Percentiles rank a stretch among this genome's conserved stretches.
phyloP scores from a whole-genome alignment of 306 rosid genomes.

The Vicia sativa region DNA sequence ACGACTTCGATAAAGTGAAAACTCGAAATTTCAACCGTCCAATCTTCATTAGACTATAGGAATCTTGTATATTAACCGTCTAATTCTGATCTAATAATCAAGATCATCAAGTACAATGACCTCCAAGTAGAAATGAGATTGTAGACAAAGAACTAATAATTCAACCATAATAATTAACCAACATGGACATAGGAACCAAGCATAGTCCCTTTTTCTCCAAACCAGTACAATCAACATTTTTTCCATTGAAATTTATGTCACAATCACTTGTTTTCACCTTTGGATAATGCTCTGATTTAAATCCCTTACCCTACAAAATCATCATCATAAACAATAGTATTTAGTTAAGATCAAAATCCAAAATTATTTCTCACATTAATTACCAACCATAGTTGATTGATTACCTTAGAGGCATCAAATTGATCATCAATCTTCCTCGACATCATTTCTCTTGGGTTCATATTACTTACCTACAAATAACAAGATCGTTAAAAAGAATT shows the following conservation, averaged over 20 bases:
- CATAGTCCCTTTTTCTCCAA: conserved; percentile 75
- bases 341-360: neutral
- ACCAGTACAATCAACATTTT: conserved; percentile 43
- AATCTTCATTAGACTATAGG: neutral
- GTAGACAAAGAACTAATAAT: neutral
- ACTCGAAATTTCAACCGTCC: neutral
- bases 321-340: conserved; percentile 24
- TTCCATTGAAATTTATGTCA: conserved; percentile 38
- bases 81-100: neutral
- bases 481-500: too few relatives aligned
- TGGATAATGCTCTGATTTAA: conserved; percentile 44
- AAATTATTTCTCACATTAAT: conserved; percentile 5
- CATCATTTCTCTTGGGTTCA: conserved; percentile 44
- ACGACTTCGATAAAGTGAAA: neutral
- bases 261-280: conserved; percentile 45
- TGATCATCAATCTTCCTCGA: conserved; percentile 52
- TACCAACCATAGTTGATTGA: conserved; percentile 20
- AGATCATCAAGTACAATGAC: neutral
- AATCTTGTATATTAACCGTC: neutral
- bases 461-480: conserved; percentile 55
- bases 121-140: neutral
- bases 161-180: conserved; percentile 68
- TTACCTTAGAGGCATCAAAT: conserved; percentile 56
- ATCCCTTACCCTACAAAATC: conserved; percentile 52
- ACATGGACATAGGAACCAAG: conserved; percentile 78